These are phyloP conservation scores for Fusarium xylarioides DNA, from an alignment of 2,329 filamentous ascomycete species.

Conservation along the genomic window DNA sequence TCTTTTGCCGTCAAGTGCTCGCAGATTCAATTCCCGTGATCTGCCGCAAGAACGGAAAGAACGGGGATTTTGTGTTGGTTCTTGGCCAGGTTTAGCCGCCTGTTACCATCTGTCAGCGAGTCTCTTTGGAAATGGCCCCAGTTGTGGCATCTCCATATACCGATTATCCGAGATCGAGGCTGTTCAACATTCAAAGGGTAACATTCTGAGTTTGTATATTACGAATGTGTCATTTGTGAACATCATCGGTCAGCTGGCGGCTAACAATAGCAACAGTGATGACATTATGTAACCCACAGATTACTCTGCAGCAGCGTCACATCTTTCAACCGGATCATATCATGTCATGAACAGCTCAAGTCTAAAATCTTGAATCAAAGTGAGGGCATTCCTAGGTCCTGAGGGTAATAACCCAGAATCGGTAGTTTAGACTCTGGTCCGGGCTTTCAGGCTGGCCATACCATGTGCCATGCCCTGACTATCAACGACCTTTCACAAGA, in stretches of 20 bases:
- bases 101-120: slow-evolving; percentile 27
- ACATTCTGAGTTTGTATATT: background rate
- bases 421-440: background rate
- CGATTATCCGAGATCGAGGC: slow-evolving; percentile 5
- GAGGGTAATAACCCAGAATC: background rate
- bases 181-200: background rate
- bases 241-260: background rate
- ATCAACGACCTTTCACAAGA: background rate
- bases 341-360: background rate
- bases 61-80: background rate
- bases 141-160: background rate
- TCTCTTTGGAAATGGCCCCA: slow-evolving; percentile 23
- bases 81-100: slow-evolving; percentile 32
- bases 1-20: slow-evolving; percentile 20
- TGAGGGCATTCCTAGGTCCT: slow-evolving; percentile 27
- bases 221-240: background rate
- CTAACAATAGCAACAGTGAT: background rate
- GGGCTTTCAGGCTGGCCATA: background rate
- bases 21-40: slow-evolving; percentile 24
- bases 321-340: background rate
- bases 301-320: background rate
- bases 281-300: background rate
- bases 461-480: background rate
- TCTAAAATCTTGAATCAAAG: background rate
- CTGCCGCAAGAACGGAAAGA: background rate